Percentiles rank a stretch among this genome's conserved stretches.
Conservation (phyloP, 2,329 filamentous ascomycete genomes). For the Calcarisporium arbuscula region DNA sequence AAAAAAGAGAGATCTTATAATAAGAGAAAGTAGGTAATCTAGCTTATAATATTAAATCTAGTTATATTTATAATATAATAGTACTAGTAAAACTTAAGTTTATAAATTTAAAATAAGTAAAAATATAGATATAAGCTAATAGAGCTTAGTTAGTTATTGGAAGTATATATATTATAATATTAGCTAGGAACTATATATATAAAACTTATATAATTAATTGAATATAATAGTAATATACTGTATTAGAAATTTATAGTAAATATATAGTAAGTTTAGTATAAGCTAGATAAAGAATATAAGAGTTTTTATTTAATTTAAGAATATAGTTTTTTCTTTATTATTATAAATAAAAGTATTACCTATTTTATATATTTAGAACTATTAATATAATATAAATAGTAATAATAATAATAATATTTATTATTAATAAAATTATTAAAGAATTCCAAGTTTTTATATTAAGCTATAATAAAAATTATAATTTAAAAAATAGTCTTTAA, state of each 20-base stretch:
- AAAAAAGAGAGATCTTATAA: neutral
- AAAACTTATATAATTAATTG: neutral
- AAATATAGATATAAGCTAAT: neutral
- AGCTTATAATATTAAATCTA: neutral
- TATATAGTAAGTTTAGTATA: too few species aligned
- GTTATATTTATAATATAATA: conserved; percentile 1
- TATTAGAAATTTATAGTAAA: too few species aligned
- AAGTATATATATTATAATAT: neutral
- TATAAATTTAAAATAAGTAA: neutral
- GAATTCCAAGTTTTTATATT: neutral
- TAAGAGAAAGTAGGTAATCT: neutral
- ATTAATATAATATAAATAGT: neutral
- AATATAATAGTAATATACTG: too few species aligned
- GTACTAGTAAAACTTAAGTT: neutral
- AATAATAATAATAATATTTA: neutral
- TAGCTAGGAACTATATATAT: neutral
- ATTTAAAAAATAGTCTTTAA: neutral
- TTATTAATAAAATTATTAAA: neutral
- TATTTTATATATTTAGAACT: too few species aligned
- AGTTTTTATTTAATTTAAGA: too few species aligned
- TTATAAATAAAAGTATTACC: too few species aligned
- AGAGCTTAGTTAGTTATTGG: neutral
- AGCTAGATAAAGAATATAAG: too few species aligned
- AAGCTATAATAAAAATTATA: neutral
- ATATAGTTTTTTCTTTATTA: too few species aligned